A percentile compares a stretch with the other conserved stretches of the same genome.
phyloP scores from a whole-genome alignment of 2,329 filamentous ascomycete species.

The Fusarium setosum region DNA sequence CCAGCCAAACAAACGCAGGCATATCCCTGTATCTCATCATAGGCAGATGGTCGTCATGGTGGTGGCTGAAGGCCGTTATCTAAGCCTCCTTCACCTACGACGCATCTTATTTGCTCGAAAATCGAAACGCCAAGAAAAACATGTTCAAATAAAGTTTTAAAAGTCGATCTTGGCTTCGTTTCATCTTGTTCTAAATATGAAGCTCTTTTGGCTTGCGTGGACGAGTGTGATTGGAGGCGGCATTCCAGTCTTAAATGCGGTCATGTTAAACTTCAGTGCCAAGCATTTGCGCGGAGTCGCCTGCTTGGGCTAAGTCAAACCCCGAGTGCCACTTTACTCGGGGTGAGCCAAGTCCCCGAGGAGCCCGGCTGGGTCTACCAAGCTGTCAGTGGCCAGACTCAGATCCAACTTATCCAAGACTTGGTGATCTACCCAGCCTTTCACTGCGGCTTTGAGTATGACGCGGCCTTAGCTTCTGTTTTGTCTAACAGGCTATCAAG shows the following conservation, averaged over 20 bases:
- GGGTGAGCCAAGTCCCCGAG: neutral
- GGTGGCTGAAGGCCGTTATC: conserved; percentile 31
- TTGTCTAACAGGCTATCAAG: no score
- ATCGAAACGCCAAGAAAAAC: conserved; percentile 16
- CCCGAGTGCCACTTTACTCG: neutral
- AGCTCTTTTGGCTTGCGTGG: conserved; percentile 2
- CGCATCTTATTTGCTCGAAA: neutral
- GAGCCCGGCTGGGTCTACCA: no score
- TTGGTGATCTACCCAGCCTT: conserved; percentile 6
- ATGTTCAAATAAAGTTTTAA: conserved; percentile 7
- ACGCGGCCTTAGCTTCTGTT: conserved; percentile 13
- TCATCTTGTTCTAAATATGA: conserved; percentile 23
- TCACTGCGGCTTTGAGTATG: conserved; percentile 6
- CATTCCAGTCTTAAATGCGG: neutral
- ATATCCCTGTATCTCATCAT: neutral
- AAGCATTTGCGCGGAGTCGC: conserved; percentile 7
- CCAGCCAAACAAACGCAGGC: neutral
- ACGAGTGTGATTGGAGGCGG: conserved; percentile 6
- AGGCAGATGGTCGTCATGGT: conserved; percentile 25
- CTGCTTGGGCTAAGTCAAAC: neutral
- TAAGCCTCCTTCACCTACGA: conserved; percentile 11
- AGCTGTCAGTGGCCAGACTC: no score
- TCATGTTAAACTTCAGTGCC: conserved; percentile 10
- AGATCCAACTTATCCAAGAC: no score
- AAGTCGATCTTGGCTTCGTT: neutral